These are phyloP conservation scores for Fusarium sublunatum DNA, from an alignment of 2,329 filamentous ascomycete genomes.

Conservation along the genomic window DNA sequence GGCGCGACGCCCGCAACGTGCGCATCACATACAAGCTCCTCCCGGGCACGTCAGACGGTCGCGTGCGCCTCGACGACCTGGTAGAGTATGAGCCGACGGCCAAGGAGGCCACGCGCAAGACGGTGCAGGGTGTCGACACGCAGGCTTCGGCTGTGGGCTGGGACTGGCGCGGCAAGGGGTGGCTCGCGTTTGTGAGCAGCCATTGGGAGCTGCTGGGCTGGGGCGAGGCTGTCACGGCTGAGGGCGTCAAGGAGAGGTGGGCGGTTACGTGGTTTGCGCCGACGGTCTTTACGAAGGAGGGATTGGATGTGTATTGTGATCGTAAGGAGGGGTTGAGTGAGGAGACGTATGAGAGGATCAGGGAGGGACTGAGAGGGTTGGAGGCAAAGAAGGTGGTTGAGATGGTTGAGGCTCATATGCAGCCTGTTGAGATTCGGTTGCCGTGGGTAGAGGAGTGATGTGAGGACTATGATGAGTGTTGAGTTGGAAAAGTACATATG, in stretches of 20 bases:
- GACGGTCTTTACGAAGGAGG: slow-evolving; percentile 85
- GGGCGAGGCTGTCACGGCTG: slow-evolving; percentile 64
- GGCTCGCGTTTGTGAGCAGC: slow-evolving; percentile 75
- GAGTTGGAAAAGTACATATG: neutral
- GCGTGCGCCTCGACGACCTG: slow-evolving; percentile 72
- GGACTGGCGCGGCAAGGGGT: slow-evolving; percentile 83
- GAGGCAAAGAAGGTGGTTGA: slow-evolving; percentile 66
- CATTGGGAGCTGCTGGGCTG: slow-evolving; percentile 87
- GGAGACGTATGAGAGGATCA: slow-evolving; percentile 67
- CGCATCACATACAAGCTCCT: slow-evolving; percentile 78
- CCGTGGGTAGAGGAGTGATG: slow-evolving; percentile 58
- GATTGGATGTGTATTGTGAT: slow-evolving; percentile 81
- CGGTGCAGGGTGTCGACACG: slow-evolving; percentile 73
- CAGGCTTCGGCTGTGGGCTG: slow-evolving; percentile 58
- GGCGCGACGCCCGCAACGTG: slow-evolving; percentile 82
- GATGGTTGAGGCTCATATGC: slow-evolving; percentile 62
- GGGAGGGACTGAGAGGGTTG: slow-evolving; percentile 58
- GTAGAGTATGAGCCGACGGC: slow-evolving; percentile 74
- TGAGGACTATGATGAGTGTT: neutral
- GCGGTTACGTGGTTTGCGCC: slow-evolving; percentile 86
- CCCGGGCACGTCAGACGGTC: slow-evolving; percentile 52
- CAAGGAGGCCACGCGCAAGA: slow-evolving; percentile 63
- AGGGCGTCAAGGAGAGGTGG: slow-evolving; percentile 68
- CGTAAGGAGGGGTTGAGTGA: slow-evolving; percentile 68
- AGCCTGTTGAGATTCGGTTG: slow-evolving; percentile 62